A percentile compares a stretch with the other conserved stretches of the same genome.
Evolutionary conservation across 2,329 filamentous ascomycete species (phyloP).

Genomic region (Trichoderma lentiforme): DNA sequence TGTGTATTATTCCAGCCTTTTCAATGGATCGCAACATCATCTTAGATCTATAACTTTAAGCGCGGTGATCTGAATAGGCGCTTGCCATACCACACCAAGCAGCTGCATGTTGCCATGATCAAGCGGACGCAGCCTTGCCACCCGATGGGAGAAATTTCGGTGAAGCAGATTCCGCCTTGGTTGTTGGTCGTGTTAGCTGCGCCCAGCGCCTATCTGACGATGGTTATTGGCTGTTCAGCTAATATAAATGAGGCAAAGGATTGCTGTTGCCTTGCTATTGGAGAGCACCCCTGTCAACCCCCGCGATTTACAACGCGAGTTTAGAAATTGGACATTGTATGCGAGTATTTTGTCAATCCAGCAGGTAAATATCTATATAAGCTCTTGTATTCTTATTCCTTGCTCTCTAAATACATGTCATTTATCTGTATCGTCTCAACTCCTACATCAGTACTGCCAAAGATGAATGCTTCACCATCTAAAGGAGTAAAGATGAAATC

Average conservation of each 20-base stretch:
- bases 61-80: background rate
- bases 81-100: background rate
- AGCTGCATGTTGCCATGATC: background rate
- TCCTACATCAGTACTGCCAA: background rate
- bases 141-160: background rate
- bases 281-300: background rate
- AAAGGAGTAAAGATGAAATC: background rate
- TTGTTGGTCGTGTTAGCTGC: background rate
- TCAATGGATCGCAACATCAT: background rate
- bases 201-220: background rate
- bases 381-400: background rate
- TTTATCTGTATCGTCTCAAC: background rate
- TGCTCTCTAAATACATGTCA: background rate
- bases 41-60: background rate
- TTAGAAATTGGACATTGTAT: background rate
- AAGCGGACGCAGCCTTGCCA: background rate
- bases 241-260: background rate
- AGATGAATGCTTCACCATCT: background rate
- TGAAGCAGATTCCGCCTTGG: background rate
- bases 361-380: background rate
- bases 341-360: background rate
- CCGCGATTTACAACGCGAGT: background rate
- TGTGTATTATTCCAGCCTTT: background rate
- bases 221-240: background rate
- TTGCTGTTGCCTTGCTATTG: background rate